Base-by-base conservation (phyloP, 345 rosid genomes). In the Erodium maritimum region DNA sequence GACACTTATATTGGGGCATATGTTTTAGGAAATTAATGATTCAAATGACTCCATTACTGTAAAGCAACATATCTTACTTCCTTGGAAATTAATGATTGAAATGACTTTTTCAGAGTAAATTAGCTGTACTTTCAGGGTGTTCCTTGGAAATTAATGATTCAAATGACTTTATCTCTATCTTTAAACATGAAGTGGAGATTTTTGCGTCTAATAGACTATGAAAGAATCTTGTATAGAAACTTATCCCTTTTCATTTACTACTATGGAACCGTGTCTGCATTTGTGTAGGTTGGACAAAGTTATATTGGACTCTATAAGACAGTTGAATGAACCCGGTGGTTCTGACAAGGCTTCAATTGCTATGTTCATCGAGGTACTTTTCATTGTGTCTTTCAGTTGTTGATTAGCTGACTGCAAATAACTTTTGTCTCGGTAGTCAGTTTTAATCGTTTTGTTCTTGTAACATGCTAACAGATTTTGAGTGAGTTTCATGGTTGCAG, bases 311-410 rank as follows among this genome's bases (percentile, higher is more conserved):
- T 96, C 95, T 45, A 81, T 91, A 54, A 67, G 83, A 10, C 73
- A 77, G 69, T 75, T 91, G 97, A 87, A 77, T 78, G 96, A 85
- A 67, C 77, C 80, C 23, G 73, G 78, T 58, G 96, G 96, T 73
- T 88, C 91, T 64, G 97, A 91, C 65, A 75, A 82, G 71, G 79
- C 85, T 66, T 77, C 96, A 12, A 87, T 91, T 72, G 77, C 87
- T 37, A 17, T 64, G 67, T 88, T 79, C 75, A 85, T 91, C 70
- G 90, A 91, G 94, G 97, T 91, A 67, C 52, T 23, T 24, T n/a
- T 53, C 25, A 58, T 52, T 45, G 51, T 19, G 23, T 29, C 55
- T 57, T 12, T 55, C 54, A 37, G 21, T 17, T 61, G 19, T 18
- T n/a, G 33, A 25, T 25, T 25, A 25, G 33, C 33, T 25, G 33